Evolutionary conservation across 1,284 basidiomycete species (phyloP), one percentile per base, ranked within the genome.

Genomic region (Boletus holoroseus): DNA sequence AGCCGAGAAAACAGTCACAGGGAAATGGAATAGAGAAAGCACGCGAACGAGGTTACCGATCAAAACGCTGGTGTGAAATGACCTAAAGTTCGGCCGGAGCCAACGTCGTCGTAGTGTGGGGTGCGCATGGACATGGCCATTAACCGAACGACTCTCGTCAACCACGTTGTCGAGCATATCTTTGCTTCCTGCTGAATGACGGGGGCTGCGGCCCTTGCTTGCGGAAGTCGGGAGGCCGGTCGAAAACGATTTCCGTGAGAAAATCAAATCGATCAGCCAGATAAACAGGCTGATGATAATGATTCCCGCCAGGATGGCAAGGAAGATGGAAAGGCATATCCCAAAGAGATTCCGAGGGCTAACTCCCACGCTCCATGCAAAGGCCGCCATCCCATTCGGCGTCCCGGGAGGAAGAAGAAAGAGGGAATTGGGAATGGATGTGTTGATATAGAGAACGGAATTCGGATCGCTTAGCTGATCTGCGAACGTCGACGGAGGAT

Each of bases 21-120:
- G 94, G 18, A 97, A 80, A 71, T 97, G 94, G 73, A 97, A 98
- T 35, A 95, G 76, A 48, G 94, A 76, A 38, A 98, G 78, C 50
- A 95, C 76, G 46, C 95, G 86, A 49, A 94, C 81, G 46, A 98
- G 80, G 69, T 97, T 98, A 41, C 94, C 94, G 58, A 90, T 84
- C 40, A 91, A 71, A 45, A 89, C 79, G 56, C 78, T 85, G 15
- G 82, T 77, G 63, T 91, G 88, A 68, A 91, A 87, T 7, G 85
- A 85, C 49, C 79, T 81, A 55, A 85, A 76, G 55, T 82, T 77
- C 22, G 78, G 75, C 39, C 81, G 79, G 74, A 82, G 79, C 82
- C 83, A 86, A 12, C 63, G 62, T 44, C 66, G 54, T 34, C 66
- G 56, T 42, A 61, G 18, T 39, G 58, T 57, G 55, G 60, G 72